These are phyloP conservation scores for Penicillium atrosanguineum DNA, from an alignment of 495 filamentous ascomycete species.

Conservation along the genomic window DNA sequence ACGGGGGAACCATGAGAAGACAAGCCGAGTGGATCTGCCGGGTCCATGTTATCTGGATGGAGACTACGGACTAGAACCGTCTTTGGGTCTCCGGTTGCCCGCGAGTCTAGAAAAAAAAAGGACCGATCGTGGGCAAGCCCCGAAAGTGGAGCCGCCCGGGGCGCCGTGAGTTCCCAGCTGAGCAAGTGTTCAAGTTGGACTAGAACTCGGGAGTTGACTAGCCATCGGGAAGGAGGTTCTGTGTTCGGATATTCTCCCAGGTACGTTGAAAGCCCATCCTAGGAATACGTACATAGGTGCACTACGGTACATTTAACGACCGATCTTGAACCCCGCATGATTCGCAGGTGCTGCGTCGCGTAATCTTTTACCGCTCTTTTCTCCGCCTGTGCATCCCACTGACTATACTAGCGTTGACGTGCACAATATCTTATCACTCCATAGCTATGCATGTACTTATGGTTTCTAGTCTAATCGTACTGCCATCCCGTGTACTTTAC, in stretches of 20 bases:
- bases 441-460: not conserved
- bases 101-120: conserved; percentile 9
- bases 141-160: conserved; percentile 13
- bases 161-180: not conserved
- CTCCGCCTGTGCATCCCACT: not conserved
- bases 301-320: not conserved
- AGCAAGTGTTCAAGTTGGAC: too few relatives aligned
- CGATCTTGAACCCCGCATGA: not conserved
- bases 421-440: not conserved
- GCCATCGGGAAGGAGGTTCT: not conserved
- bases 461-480: not conserved
- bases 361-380: not conserved
- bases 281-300: not conserved
- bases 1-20: not conserved
- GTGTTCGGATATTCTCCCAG: not conserved
- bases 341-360: not conserved
- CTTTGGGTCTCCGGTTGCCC: conserved; percentile 4
- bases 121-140: conserved; percentile 9
- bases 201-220: not conserved
- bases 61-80: not conserved
- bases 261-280: not conserved
- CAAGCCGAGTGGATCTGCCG: not conserved
- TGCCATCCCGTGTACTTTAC: not conserved
- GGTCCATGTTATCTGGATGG: not conserved
- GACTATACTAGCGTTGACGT: too few relatives aligned